Percentiles rank a stretch among this genome's conserved stretches.
Evolutionary conservation across 495 filamentous ascomycete genomes (phyloP).

Genomic region (Pyrenula massariospora): DNA sequence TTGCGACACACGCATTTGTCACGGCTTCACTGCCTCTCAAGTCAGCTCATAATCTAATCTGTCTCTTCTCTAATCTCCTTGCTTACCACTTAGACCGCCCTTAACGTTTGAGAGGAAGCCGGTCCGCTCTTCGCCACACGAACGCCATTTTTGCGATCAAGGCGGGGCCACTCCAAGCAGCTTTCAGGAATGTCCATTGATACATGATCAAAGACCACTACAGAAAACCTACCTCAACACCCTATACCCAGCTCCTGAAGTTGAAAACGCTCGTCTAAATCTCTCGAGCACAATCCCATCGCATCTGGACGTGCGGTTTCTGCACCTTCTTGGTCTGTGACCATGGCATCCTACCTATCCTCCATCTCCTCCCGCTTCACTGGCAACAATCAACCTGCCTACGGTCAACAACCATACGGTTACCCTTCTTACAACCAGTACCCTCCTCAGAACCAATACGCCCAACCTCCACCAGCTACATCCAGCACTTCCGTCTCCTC

Average conservation of each 20-base stretch:
- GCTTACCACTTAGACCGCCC: neutral
- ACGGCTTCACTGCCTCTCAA: neutral
- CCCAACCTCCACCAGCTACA: constrained; percentile 3
- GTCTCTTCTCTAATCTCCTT: neutral
- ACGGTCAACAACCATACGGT: neutral
- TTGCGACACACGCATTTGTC: neutral
- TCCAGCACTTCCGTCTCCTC: neutral
- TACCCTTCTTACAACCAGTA: constrained; percentile 1
- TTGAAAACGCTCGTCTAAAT: neutral
- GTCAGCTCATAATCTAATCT: neutral
- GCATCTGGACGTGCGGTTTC: too few relatives aligned
- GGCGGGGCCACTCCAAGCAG: neutral
- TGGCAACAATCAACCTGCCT: neutral
- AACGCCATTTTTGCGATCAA: neutral
- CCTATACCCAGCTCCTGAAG: neutral
- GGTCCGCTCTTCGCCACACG: neutral
- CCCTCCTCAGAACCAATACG: neutral
- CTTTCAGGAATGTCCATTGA: neutral
- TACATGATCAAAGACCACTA: neutral
- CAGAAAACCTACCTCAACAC: neutral
- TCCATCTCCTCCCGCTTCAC: neutral
- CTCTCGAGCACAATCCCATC: neutral
- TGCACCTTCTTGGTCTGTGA: too few relatives aligned
- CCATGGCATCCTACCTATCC: neutral
- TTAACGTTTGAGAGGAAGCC: too few relatives aligned